A percentile compares a stretch with the other conserved stretches of the same genome.
Evolutionary conservation across 371 early-diverging fungal genomes (phyloP).

Genomic region (Rhizopus arrhizus): DNA sequence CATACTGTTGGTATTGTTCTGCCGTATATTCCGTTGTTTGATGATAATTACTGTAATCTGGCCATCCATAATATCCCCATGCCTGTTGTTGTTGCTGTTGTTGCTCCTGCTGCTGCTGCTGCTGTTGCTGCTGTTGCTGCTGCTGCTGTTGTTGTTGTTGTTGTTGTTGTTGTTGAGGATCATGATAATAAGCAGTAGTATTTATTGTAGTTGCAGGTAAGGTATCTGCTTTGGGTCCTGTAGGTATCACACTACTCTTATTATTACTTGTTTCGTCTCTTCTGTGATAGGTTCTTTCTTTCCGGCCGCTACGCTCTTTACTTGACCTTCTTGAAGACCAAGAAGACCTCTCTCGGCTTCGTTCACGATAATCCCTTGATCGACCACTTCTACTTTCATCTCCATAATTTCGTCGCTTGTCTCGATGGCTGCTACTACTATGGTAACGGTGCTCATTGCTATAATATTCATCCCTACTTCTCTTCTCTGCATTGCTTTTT

Average conservation of each 20-base stretch:
- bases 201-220: slow-evolving; percentile 8
- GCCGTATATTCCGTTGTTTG: slow-evolving; percentile 25
- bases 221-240: slow-evolving; percentile 23
- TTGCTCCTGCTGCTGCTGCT: slow-evolving; percentile 5
- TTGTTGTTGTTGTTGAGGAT: slow-evolving; percentile 8
- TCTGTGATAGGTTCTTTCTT: slow-evolving; percentile 18
- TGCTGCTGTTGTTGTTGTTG: slow-evolving; percentile 9
- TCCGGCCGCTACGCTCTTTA: slow-evolving; percentile 20
- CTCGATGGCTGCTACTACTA: slow-evolving; percentile 22
- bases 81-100: slow-evolving; percentile 19
- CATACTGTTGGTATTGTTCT: slow-evolving; percentile 35
- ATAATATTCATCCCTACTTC: slow-evolving; percentile 32
- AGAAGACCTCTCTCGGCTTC: slow-evolving; percentile 20
- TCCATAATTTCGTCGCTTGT: slow-evolving; percentile 29
- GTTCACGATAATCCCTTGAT: slow-evolving; percentile 9
- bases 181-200: slow-evolving; percentile 30
- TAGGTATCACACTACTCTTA: background rate
- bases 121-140: slow-evolving; percentile 10
- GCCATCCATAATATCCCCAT: slow-evolving; percentile 33
- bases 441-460: slow-evolving; percentile 17
- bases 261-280: slow-evolving; percentile 10
- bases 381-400: slow-evolving; percentile 16
- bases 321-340: slow-evolving; percentile 24
- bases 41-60: slow-evolving; percentile 26
- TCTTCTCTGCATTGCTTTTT: slow-evolving; percentile 26